A percentile compares a stretch with the other conserved stretches of the same genome.
Conservation (phyloP, 768 basidiomycete genomes). For the Amanita inopinata region DNA sequence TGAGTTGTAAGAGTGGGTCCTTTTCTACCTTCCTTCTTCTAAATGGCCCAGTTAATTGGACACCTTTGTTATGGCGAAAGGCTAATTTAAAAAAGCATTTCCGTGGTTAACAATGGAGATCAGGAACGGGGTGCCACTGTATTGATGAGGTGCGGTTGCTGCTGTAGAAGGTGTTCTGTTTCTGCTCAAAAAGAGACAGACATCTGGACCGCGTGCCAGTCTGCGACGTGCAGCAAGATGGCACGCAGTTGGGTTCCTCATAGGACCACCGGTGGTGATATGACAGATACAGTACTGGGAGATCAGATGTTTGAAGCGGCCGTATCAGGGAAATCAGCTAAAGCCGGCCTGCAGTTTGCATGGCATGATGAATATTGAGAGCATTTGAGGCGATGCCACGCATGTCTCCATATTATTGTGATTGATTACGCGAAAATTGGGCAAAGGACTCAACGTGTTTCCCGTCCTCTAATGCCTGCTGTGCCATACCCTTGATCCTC, state of each 20-base stretch:
- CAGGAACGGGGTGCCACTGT: conserved; percentile 22
- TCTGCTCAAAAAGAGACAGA: background rate
- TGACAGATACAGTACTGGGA: background rate
- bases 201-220: background rate
- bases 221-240: background rate
- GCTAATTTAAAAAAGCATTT: conserved; percentile 18
- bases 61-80: conserved; percentile 20
- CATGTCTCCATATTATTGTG: background rate
- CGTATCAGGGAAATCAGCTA: conserved; percentile 10
- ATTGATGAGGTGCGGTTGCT: background rate
- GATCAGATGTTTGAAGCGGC: background rate
- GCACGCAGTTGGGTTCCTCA: background rate
- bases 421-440: conserved; percentile 5
- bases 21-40: conserved; percentile 19
- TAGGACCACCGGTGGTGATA: background rate
- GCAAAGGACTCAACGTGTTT: background rate
- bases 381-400: conserved; percentile 5
- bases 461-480: background rate
- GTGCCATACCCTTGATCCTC: conserved; percentile 9
- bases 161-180: background rate
- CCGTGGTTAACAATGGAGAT: conserved; percentile 22
- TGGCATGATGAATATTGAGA: conserved; percentile 3
- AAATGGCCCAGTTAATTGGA: conserved; percentile 18
- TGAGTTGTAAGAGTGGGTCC: conserved; percentile 14
- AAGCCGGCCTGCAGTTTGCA: background rate